Percentiles rank a stretch among this genome's conserved stretches.
Conservation (phyloP, 495 filamentous ascomycete genomes). For the Aspergillus sparsus region DNA sequence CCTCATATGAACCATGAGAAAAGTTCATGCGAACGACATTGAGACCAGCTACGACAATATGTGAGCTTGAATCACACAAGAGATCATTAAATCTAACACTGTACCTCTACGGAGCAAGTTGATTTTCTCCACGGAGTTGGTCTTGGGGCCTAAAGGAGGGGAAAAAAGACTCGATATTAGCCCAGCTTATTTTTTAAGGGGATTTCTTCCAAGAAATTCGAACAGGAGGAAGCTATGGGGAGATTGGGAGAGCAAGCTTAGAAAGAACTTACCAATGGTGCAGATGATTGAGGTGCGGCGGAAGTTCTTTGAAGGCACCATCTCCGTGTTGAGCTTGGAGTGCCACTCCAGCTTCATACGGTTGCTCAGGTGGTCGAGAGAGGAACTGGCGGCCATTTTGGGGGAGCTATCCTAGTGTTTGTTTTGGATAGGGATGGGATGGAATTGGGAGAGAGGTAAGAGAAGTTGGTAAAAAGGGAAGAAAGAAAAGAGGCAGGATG, state of each 20-base stretch:
- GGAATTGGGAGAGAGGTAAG: slow-evolving; percentile 10
- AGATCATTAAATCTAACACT: slow-evolving; percentile 5
- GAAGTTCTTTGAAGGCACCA: slow-evolving; percentile 79
- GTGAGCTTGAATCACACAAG: slow-evolving; percentile 23
- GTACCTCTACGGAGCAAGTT: slow-evolving; percentile 79
- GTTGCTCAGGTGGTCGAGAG: slow-evolving; percentile 80
- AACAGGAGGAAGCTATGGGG: neutral
- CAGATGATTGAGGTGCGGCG: slow-evolving; percentile 97
- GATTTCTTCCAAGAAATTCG: neutral
- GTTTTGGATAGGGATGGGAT: slow-evolving; percentile 19
- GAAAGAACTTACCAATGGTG: slow-evolving; percentile 75
- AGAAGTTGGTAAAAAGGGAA: slow-evolving; percentile 17
- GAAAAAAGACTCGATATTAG: slow-evolving; percentile 11
- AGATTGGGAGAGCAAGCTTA: neutral
- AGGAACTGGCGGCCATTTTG: slow-evolving; percentile 53
- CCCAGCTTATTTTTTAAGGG: neutral
- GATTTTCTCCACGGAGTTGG: slow-evolving; percentile 95
- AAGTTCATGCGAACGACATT: slow-evolving; percentile 99
- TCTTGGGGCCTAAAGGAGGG: slow-evolving; percentile 73
- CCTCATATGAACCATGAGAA: slow-evolving; percentile 93
- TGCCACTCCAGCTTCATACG: slow-evolving; percentile 91
- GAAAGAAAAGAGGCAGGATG: slow-evolving; percentile 22
- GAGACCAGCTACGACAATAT: slow-evolving; percentile 64
- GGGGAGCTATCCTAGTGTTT: slow-evolving; percentile 25
- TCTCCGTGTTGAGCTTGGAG: slow-evolving; percentile 75